Evolutionary conservation across 306 rosid genomes (phyloP), one percentile per base, ranked within the genome.

Genomic region (Morella rubra): DNA sequence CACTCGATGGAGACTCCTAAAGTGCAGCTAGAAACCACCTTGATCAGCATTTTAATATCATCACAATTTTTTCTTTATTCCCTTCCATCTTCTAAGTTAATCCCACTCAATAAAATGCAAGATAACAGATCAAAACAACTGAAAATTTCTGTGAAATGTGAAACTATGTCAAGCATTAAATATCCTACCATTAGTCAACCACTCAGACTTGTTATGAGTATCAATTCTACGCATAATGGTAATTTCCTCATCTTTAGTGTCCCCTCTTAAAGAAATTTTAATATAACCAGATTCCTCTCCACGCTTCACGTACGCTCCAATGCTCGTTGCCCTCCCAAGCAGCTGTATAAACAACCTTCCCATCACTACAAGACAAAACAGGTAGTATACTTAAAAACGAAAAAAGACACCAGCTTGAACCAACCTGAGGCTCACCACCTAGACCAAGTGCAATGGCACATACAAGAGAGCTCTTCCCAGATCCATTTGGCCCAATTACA

Each of bases 371-470:
- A 71, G 55, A 81, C 19, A 77, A 10, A 76, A 42, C 1, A 18
- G 24, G 4, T n/a, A 45, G 46, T 40, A 70, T 55, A 44, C 65
- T 47, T 40, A 68, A 45, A 72, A 41, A 27, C 1, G 2, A 27
- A 27, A 27, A 4, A 24, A 10, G 41, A 40, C 27, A 19, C 51
- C 13, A n/a, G 64, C 60, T 9, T 72, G 37, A 84, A 82, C 97
- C 70, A 79, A 94, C 97, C 98, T 90, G 96, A 74, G 97, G 97
- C 89, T 94, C 98, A 45, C 97, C 98, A 27, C 96, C 95, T 15
- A 94, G 96, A 78, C 98, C 98, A 85, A 94, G 90, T 56, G 98
- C 96, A 82, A 95, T 90, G 69, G 97, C 98, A 74, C 98, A 95
- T 14, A 95, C 98, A 76, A 95, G 89, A 80, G 98, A 95, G 83